These are phyloP conservation scores for Cytospora piceicola DNA, from an alignment of 2,329 filamentous ascomycete genomes.

Conservation along the genomic window DNA sequence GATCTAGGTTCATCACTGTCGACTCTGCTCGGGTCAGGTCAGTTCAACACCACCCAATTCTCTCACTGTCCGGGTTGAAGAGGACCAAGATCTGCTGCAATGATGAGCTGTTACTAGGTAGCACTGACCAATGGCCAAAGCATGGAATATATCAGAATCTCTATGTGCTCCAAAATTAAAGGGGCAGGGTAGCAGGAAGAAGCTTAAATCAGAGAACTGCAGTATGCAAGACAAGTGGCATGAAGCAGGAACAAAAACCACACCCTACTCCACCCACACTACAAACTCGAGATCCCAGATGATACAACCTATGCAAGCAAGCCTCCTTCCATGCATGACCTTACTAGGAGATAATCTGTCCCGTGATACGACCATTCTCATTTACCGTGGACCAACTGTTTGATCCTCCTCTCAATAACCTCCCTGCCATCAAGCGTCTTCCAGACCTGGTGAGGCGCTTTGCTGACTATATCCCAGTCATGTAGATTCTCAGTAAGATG, in stretches of 20 bases:
- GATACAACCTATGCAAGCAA: not conserved
- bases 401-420: slow-evolving; percentile 78
- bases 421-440: slow-evolving; percentile 70
- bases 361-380: slow-evolving; percentile 7
- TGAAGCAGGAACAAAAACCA: not conserved
- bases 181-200: not conserved
- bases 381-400: slow-evolving; percentile 60
- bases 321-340: not conserved
- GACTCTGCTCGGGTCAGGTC: not conserved
- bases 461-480: slow-evolving; percentile 84
- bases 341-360: not conserved
- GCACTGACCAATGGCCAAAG: not conserved
- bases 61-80: not conserved
- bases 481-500: slow-evolving; percentile 77
- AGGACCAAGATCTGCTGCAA: not conserved
- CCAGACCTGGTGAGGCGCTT: slow-evolving; percentile 89
- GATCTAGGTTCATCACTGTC: not conserved
- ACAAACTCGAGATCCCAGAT: not conserved
- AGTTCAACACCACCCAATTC: not conserved
- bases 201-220: not conserved
- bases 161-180: not conserved
- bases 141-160: not conserved
- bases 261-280: not conserved
- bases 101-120: not conserved
- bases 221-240: not conserved